Evolutionary conservation across 1,139 yeast genomes (phyloP), one percentile per base, ranked within the genome.

Genomic region (Debaryomycetaceae sp.): DNA sequence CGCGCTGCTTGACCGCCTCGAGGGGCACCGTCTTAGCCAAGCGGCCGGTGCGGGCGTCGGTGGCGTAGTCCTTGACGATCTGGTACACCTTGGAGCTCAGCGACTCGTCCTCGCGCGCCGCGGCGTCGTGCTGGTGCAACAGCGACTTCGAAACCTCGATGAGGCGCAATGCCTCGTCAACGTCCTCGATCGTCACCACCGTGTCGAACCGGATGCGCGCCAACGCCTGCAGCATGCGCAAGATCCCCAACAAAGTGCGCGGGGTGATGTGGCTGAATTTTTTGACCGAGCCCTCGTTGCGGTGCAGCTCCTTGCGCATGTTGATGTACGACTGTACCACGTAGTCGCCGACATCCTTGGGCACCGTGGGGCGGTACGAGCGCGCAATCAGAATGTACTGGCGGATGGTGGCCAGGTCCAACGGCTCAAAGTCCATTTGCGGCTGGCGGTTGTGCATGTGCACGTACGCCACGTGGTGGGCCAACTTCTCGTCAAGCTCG

Each of bases 391-490:
- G 82, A 41, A 93, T 83, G 51, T 78, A 91, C 53, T 86, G 95
- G 49, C 98, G 77, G 48, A 93, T 82, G 18, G 88, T 76, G 14
- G 74, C 58, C 1, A 95, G 80, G 40, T 82, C 89, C 29, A 91
- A 64, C 4, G 96, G 95, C 38, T 74, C 79, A 40, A 79, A 75
- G 30, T 72, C 83, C 68, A 76, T 68, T 26, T 71, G 78, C 10
- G 98, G 98, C 49, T 89, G 96, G 36, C 66, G 72, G 56, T 81
- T 83, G 58, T 84, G 83, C 91, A 86, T 88, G 59, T 93, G 99
- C 28, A 93, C 99, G 51, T 76, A 86, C 10, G 98, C 81, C 38
- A 93, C 97, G 58, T 93, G 98, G 42, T 73, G 77, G 0, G 98
- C 99, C 48, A 93, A 69, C 49, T 78, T 72, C 51, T 83, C 91